These are phyloP conservation scores for Seminavis robusta DNA, from an alignment of 108 stramenopile genomes.

Conservation along the genomic window DNA sequence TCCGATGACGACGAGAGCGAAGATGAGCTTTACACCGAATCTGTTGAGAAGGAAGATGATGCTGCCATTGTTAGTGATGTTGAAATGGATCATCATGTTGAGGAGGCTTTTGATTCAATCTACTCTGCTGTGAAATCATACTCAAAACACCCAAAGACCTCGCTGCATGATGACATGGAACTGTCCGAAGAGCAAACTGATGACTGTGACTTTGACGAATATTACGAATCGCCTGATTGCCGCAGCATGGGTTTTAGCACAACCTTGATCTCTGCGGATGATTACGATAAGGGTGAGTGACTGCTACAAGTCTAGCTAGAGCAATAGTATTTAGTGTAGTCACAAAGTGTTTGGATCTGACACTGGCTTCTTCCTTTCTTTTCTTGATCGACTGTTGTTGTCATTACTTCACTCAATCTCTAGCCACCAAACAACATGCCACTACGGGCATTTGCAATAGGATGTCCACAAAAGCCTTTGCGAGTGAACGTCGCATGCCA, in stretches of 20 bases:
- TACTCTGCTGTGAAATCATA: neutral
- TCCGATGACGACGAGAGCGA: constrained; percentile 74
- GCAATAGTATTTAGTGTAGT: constrained; percentile 56
- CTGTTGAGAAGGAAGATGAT: neutral
- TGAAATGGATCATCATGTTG: neutral
- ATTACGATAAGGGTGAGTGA: constrained; percentile 5
- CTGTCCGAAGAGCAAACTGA: neutral
- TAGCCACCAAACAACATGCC: constrained; percentile 6
- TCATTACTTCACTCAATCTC: constrained; percentile 1
- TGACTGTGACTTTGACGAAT: constrained; percentile 7
- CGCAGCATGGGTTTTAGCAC: neutral
- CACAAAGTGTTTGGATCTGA: constrained; percentile 72
- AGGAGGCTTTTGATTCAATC: neutral
- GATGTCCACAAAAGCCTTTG: constrained; percentile 45
- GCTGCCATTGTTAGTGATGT: neutral
- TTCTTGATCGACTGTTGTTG: constrained; percentile 3
- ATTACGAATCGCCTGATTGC: neutral
- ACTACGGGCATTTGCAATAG: constrained; percentile 10
- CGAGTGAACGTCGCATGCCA: constrained; percentile 4
- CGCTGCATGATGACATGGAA: neutral
- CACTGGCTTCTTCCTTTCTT: constrained; percentile 5
- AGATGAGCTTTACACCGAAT: constrained; percentile 17
- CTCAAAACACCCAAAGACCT: too few species aligned
- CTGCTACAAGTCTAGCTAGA: constrained; percentile 11
- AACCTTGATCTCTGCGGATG: constrained; percentile 9